Base-by-base conservation (phyloP, 257 asterid genomes). In the Solanum medicagineum region DNA sequence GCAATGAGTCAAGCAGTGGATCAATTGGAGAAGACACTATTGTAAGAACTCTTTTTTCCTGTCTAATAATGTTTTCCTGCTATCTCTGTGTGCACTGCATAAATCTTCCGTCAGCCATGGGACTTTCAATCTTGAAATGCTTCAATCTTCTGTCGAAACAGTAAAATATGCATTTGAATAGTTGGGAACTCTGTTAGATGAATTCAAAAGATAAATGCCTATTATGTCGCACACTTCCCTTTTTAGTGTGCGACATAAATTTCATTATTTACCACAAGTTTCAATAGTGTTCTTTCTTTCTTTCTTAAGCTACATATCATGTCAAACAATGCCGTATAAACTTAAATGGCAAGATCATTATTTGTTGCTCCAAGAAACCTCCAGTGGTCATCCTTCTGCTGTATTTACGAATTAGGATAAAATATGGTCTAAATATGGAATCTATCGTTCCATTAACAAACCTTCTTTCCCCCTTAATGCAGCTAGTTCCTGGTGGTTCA, bases 1-100 rank as follows among this genome's bases (percentile, higher is more conserved):
- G 86, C 87, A 1, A 44, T 87, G 69, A 81, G 85, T 53, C 47
- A 62, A 45, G 89, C 84, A 20, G 82, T 85, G 77, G 6, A 73
- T 60, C 42, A 49, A 20, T 80, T 79, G 81, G 80, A 45, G 68
- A n/a, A 65, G 53, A 85, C 87, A 55, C 84, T 71, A 49, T 71
- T 80, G 85, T 85, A 40, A 83, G 89, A 51, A 10, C 44, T 47
- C 19, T 22, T 22, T 47, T 47, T 22, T 49, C 13, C 60, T 40
- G 53, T 70, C 29, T 10, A 9, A 1, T 69, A 69, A 69, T 17
- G 53, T 17, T 40, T 10, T 68, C 14, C 8, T 66, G 74, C 19
- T 40, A 22, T 62, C 74, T 69, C 26, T 69, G 40, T 20, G 15
- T 44, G 36, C 11, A 32, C 32, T 45, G 57, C 81, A n/a, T 73